phyloP scores from a whole-genome alignment of 345 rosid species.

The Pistacia vera region DNA sequence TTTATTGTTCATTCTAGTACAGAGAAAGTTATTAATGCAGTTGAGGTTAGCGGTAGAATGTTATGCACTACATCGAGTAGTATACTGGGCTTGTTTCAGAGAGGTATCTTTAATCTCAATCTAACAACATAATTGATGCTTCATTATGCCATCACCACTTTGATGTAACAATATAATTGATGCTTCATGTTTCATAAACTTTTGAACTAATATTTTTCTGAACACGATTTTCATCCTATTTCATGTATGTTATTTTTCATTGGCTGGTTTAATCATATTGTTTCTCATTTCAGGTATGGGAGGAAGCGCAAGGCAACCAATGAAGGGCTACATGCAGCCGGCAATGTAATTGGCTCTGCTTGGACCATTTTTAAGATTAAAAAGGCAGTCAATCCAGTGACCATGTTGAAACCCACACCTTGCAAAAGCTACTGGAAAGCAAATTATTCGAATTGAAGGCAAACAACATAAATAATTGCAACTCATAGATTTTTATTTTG shows the following conservation, averaged over 20 bases:
- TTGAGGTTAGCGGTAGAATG: constrained; percentile 92
- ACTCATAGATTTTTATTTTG: neutral
- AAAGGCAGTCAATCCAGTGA: constrained; percentile 80
- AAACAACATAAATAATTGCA: constrained; percentile 29
- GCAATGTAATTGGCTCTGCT: constrained; percentile 88
- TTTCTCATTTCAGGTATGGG: constrained; percentile 63
- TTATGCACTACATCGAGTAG: constrained; percentile 84
- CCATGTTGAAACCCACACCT: constrained; percentile 68
- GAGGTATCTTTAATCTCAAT: constrained; percentile 36
- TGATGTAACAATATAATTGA: neutral
- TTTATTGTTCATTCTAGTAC: neutral
- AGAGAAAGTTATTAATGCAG: constrained; percentile 89
- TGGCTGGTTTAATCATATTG: neutral
- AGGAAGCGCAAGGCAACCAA: constrained; percentile 73
- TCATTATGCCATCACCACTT: neutral
- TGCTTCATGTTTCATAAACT: neutral
- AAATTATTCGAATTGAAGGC: constrained; percentile 44
- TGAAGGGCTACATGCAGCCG: constrained; percentile 84
- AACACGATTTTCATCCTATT: neutral
- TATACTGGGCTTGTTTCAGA: constrained; percentile 82
- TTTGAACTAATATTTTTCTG: neutral
- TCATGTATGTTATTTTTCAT: neutral
- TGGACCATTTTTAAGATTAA: constrained; percentile 93
- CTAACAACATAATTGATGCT: neutral
- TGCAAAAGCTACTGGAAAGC: constrained; percentile 66